A percentile compares a stretch with the other conserved stretches of the same genome.
phyloP scores from a whole-genome alignment of 116 monocot species.

The Papilionanthe hybrid region DNA sequence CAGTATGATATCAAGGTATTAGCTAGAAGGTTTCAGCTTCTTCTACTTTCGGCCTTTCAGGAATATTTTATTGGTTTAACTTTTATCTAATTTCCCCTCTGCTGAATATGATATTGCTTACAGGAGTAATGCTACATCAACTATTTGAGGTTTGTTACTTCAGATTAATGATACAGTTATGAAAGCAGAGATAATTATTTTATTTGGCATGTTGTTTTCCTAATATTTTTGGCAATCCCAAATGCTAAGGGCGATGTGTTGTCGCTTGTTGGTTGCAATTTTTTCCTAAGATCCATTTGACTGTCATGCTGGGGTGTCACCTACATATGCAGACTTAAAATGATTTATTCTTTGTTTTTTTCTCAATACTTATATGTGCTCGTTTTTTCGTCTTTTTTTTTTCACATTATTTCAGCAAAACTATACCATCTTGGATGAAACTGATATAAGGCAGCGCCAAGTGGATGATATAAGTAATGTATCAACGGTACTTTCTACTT shows the following conservation, averaged over 20 bases:
- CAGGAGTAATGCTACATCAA: not conserved
- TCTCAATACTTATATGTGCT: not conserved
- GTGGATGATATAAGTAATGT: constrained; percentile 37
- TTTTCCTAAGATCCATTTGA: not conserved
- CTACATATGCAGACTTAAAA: not conserved
- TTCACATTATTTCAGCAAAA: constrained; percentile 20
- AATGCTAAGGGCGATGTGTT: not conserved
- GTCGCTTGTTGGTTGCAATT: not conserved
- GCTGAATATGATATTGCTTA: not conserved
- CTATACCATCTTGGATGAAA: constrained; percentile 28
- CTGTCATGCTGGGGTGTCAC: not conserved
- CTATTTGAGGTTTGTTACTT: not conserved
- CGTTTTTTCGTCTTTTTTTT: not conserved
- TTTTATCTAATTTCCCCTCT: not conserved
- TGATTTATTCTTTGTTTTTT: not conserved
- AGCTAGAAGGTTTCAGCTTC: not conserved
- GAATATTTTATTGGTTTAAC: not conserved
- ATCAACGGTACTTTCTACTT: constrained; percentile 36
- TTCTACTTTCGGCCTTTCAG: not conserved
- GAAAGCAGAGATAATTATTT: not conserved
- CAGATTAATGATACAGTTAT: not conserved
- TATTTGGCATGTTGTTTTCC: not conserved
- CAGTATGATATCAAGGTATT: not conserved
- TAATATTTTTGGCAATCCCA: not conserved
- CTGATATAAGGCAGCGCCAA: constrained; percentile 33